phyloP scores from a whole-genome alignment of 345 rosid species.

The Lumnitzera racemosa region DNA sequence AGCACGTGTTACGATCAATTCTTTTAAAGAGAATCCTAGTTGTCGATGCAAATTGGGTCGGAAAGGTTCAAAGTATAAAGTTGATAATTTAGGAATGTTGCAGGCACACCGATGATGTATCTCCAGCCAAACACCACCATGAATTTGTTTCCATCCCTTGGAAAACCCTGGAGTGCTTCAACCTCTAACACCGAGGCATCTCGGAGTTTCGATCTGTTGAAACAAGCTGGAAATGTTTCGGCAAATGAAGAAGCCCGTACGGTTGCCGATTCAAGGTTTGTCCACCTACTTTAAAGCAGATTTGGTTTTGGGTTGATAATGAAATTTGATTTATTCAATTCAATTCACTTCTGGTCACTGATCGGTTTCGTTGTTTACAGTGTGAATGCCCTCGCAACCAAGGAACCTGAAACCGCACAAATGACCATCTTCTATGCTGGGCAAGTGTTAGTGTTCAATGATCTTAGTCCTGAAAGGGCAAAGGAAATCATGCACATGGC shows the following conservation, averaged over 20 bases:
- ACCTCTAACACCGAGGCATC: not conserved
- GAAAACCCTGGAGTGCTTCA: not conserved
- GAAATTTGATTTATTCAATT: too few species aligned
- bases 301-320: too few species aligned
- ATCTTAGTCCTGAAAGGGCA: conserved; percentile 67
- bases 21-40: too few species aligned
- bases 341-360: too few species aligned
- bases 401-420: conserved; percentile 41
- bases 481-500: conserved; percentile 67
- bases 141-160: conserved; percentile 42
- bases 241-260: conserved; percentile 28
- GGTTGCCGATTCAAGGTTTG: conserved; percentile 30
- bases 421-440: conserved; percentile 88
- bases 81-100: conserved; percentile 10
- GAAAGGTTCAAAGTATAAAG: too few species aligned
- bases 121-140: conserved; percentile 32
- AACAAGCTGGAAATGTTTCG: not conserved
- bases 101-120: conserved; percentile 20
- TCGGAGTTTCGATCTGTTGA: conserved; percentile 32
- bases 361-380: conserved; percentile 4
- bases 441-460: conserved; percentile 60
- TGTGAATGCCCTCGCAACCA: conserved; percentile 10
- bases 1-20: too few species aligned
- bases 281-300: conserved; percentile 1
- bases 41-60: too few species aligned